Evolutionary conservation across 352 stramenopile species (phyloP).

Genomic region (Sclerospora graminicola): DNA sequence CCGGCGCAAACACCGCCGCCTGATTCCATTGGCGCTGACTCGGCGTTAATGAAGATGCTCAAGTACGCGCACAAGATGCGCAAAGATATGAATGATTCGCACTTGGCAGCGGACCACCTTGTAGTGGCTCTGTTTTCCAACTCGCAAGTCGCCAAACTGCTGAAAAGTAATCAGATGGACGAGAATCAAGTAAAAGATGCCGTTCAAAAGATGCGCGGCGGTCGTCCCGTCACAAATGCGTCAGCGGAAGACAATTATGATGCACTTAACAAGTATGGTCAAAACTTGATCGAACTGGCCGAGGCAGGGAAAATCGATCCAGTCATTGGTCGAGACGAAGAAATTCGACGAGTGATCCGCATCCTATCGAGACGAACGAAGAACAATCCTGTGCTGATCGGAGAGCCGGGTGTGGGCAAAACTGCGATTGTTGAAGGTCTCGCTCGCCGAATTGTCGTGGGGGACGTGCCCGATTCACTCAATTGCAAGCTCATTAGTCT

Average conservation of each 20-base stretch:
- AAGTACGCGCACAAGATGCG: conserved; percentile 74
- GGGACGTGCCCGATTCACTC: conserved; percentile 92
- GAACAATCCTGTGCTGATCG: conserved; percentile 96
- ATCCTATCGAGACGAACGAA: conserved; percentile 95
- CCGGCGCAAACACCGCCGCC: conserved; percentile 66
- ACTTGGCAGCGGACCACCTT: conserved; percentile 61
- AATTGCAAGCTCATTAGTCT: conserved; percentile 88
- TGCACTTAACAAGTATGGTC: conserved; percentile 91
- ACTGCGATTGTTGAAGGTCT: conserved; percentile 94
- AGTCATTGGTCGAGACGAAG: conserved; percentile 95
- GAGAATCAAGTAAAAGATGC: conserved; percentile 56
- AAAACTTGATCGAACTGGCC: conserved; percentile 90
- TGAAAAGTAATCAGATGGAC: conserved; percentile 61
- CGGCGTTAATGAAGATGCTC: conserved; percentile 61
- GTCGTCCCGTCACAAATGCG: conserved; percentile 57
- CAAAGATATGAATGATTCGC: conserved; percentile 77
- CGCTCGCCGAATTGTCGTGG: conserved; percentile 93
- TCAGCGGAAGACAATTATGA: conserved; percentile 89
- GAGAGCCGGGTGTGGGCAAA: conserved; percentile 95
- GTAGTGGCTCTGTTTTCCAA: conserved; percentile 68
- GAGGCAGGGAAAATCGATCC: conserved; percentile 95
- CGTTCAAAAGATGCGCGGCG: conserved; percentile 47
- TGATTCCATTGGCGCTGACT: conserved; percentile 47
- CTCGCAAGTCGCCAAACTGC: conserved; percentile 32
- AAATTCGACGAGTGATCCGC: conserved; percentile 93